phyloP scores from a whole-genome alignment of 2,329 filamentous ascomycete genomes.

The Colletotrichum lini region DNA sequence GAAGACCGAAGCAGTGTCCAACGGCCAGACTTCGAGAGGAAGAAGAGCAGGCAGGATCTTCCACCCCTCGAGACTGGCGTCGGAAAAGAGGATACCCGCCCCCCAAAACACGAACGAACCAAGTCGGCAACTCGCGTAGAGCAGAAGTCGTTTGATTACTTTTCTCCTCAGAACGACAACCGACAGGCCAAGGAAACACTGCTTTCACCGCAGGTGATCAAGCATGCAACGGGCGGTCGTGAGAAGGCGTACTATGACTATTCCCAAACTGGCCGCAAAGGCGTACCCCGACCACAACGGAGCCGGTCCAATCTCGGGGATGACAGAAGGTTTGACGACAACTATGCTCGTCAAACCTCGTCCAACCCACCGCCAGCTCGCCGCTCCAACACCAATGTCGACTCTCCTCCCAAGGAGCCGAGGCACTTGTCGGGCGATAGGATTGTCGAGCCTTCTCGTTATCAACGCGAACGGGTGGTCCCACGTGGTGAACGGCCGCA shows the following conservation, averaged over 20 bases:
- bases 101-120: constrained; percentile 52
- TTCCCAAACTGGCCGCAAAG: constrained; percentile 42
- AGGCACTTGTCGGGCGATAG: constrained; percentile 54
- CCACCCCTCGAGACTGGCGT: constrained; percentile 62
- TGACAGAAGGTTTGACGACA: constrained; percentile 46
- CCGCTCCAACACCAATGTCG: constrained; percentile 48
- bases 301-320: constrained; percentile 49
- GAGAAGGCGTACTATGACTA: constrained; percentile 59
- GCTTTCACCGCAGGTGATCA: constrained; percentile 60
- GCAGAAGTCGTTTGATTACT: constrained; percentile 51
- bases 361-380: constrained; percentile 45
- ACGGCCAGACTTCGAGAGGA: constrained; percentile 46
- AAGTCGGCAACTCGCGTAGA: constrained; percentile 53
- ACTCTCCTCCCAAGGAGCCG: constrained; percentile 45
- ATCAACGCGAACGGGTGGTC: constrained; percentile 36
- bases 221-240: constrained; percentile 57
- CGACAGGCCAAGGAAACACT: constrained; percentile 52
- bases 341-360: constrained; percentile 48
- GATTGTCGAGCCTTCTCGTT: constrained; percentile 47
- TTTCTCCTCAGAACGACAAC: constrained; percentile 46
- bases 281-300: constrained; percentile 50
- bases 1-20: constrained; percentile 46
- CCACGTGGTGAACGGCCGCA: constrained; percentile 41
- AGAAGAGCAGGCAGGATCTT: constrained; percentile 57
- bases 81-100: constrained; percentile 42